These are phyloP conservation scores for Nicotiana tabacum DNA, from an alignment of 257 asterid species.

Conservation along the genomic window DNA sequence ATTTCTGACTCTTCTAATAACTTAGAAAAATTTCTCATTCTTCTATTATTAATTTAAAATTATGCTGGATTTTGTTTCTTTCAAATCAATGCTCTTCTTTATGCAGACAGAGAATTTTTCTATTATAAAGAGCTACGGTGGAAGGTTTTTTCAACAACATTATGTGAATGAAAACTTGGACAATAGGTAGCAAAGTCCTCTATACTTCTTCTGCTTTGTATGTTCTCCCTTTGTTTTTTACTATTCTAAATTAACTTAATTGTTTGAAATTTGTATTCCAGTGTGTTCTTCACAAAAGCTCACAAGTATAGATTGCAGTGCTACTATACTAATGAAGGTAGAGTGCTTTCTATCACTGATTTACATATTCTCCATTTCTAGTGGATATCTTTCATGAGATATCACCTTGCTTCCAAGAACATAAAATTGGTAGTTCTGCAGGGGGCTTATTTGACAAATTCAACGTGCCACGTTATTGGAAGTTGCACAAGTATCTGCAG, in stretches of 20 bases:
- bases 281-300: slow-evolving; percentile 57
- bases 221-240: not conserved
- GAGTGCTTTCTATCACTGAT: not conserved
- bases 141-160: slow-evolving; percentile 51
- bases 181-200: slow-evolving; percentile 38
- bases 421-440: slow-evolving; percentile 15
- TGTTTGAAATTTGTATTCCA: slow-evolving; percentile 25
- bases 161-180: slow-evolving; percentile 40
- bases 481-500: slow-evolving; percentile 51
- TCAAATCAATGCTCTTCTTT: not conserved
- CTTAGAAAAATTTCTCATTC: not conserved
- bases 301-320: slow-evolving; percentile 74
- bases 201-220: slow-evolving; percentile 8
- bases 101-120: slow-evolving; percentile 56
- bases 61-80: not conserved
- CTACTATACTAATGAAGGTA: slow-evolving; percentile 69
- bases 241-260: not conserved
- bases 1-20: not conserved
- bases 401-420: not conserved
- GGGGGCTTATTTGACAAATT: slow-evolving; percentile 44
- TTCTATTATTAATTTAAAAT: not conserved
- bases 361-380: slow-evolving; percentile 3
- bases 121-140: slow-evolving; percentile 57
- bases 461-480: slow-evolving; percentile 53
- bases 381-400: slow-evolving; percentile 1